A percentile compares a stretch with the other conserved stretches of the same genome.
Conservation (phyloP, 768 basidiomycete species). For the Gloeostereum incarnatum region DNA sequence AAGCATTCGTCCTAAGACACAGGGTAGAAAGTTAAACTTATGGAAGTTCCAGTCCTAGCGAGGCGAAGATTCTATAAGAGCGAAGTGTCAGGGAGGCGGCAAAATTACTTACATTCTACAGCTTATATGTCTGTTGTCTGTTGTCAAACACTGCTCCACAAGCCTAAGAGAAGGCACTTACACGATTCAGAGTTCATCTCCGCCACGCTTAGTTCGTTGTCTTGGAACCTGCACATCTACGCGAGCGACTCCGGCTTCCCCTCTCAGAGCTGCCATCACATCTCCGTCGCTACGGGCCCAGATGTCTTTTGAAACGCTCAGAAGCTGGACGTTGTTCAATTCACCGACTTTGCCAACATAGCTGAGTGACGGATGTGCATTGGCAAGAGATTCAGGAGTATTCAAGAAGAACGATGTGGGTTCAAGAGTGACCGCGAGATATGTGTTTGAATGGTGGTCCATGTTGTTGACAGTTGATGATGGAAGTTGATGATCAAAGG, state of each 20-base stretch:
- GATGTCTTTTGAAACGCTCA: constrained; percentile 28
- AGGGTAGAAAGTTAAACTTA: too few relatives aligned
- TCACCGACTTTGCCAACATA: constrained; percentile 32
- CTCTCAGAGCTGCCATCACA: constrained; percentile 20
- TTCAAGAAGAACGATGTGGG: constrained; percentile 20
- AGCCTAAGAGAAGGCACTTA: too few relatives aligned
- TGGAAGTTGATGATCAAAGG: neutral
- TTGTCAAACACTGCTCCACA: too few relatives aligned
- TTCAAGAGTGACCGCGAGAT: constrained; percentile 32
- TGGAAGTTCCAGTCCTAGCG: too few relatives aligned
- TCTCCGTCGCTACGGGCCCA: constrained; percentile 23
- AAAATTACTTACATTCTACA: too few relatives aligned
- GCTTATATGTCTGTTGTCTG: too few relatives aligned
- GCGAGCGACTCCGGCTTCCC: constrained; percentile 17
- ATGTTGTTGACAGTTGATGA: constrained; percentile 11
- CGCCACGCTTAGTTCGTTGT: constrained; percentile 23
- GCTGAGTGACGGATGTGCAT: constrained; percentile 22
- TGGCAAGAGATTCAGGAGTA: constrained; percentile 20
- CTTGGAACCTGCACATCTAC: constrained; percentile 29
- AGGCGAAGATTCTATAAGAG: too few relatives aligned
- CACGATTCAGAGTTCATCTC: constrained; percentile 24
- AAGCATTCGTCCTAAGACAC: too few relatives aligned
- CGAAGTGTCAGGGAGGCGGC: too few relatives aligned
- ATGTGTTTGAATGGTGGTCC: constrained; percentile 28
- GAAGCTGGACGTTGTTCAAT: constrained; percentile 33